These are phyloP conservation scores for Westerdykella sp. DNA, from an alignment of 2,329 filamentous ascomycete genomes.

Conservation along the genomic window DNA sequence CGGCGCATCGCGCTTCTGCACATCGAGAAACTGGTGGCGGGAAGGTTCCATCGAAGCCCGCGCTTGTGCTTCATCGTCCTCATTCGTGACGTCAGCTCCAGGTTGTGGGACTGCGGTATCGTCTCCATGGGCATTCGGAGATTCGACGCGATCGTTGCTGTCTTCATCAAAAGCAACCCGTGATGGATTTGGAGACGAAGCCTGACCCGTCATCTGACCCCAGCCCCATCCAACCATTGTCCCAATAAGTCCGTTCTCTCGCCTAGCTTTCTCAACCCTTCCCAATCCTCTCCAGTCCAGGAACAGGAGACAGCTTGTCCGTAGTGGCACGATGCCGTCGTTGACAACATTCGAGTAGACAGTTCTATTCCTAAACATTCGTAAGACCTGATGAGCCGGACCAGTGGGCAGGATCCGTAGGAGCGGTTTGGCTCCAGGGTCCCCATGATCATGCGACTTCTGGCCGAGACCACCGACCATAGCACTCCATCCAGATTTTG, in stretches of 20 bases:
- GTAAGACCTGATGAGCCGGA: constrained; percentile 78
- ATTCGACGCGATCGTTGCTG: constrained; percentile 21
- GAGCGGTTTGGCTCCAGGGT: constrained; percentile 81
- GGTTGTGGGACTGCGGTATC: constrained; percentile 63
- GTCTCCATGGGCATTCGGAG: constrained; percentile 30
- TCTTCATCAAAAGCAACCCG: constrained; percentile 24
- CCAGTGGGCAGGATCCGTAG: constrained; percentile 85
- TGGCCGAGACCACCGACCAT: constrained; percentile 75
- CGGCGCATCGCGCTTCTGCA: constrained; percentile 18
- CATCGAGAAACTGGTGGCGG: constrained; percentile 28
- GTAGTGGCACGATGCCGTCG: constrained; percentile 89
- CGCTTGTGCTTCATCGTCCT: constrained; percentile 56
- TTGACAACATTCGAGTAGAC: constrained; percentile 97
- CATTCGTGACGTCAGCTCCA: constrained; percentile 55
- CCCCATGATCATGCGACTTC: constrained; percentile 48
- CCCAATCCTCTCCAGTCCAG: constrained; percentile 93
- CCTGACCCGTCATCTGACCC: constrained; percentile 76
- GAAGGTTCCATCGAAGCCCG: constrained; percentile 20
- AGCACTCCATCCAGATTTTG: constrained; percentile 80
- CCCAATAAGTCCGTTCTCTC: constrained; percentile 87
- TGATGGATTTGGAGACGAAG: constrained; percentile 55
- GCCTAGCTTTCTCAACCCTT: constrained; percentile 85
- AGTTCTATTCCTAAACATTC: constrained; percentile 84
- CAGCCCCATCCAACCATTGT: constrained; percentile 92
- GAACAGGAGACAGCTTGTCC: constrained; percentile 94